Conservation (phyloP, 441 rosid genomes). For the Euphorbia corollata region DNA sequence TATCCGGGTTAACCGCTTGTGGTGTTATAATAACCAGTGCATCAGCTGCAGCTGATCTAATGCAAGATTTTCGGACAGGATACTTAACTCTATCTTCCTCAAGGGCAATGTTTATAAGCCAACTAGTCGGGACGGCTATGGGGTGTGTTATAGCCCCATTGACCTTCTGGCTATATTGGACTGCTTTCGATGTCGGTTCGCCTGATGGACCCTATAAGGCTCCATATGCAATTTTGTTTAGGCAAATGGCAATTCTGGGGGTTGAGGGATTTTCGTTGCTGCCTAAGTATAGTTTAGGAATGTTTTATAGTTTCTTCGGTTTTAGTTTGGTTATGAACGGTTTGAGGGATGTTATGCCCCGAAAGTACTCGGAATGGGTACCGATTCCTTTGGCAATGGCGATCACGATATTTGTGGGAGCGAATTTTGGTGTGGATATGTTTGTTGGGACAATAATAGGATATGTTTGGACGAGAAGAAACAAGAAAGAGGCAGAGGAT, state of each 20-base stretch:
- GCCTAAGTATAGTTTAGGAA: conserved; percentile 60
- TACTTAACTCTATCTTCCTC: conserved; percentile 80
- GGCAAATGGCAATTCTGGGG: conserved; percentile 87
- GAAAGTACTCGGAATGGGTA: conserved; percentile 50
- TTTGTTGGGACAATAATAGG: conserved; percentile 16
- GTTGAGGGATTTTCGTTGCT: conserved; percentile 65
- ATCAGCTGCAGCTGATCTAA: conserved; percentile 82
- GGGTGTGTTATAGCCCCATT: conserved; percentile 80
- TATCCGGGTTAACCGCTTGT: conserved; percentile 75
- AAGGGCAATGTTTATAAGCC: conserved; percentile 83
- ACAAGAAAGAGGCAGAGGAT: conserved; percentile 24
- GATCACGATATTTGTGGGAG: conserved; percentile 76
- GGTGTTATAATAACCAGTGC: conserved; percentile 82
- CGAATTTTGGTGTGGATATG: conserved; percentile 72
- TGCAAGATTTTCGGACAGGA: conserved; percentile 92
- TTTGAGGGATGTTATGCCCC: conserved; percentile 53
- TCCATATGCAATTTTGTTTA: conserved; percentile 70
- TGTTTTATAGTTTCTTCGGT: conserved; percentile 59
- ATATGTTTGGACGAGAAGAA: conserved; percentile 16
- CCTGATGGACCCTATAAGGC: conserved; percentile 81
- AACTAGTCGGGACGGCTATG: conserved; percentile 70
- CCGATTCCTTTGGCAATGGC: conserved; percentile 94
- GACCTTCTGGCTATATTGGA: conserved; percentile 80
- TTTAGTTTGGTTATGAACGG: conserved; percentile 57
- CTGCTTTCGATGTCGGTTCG: conserved; percentile 67